These are phyloP conservation scores for Mycena maculata DNA, from an alignment of 768 basidiomycete species.

Conservation along the genomic window DNA sequence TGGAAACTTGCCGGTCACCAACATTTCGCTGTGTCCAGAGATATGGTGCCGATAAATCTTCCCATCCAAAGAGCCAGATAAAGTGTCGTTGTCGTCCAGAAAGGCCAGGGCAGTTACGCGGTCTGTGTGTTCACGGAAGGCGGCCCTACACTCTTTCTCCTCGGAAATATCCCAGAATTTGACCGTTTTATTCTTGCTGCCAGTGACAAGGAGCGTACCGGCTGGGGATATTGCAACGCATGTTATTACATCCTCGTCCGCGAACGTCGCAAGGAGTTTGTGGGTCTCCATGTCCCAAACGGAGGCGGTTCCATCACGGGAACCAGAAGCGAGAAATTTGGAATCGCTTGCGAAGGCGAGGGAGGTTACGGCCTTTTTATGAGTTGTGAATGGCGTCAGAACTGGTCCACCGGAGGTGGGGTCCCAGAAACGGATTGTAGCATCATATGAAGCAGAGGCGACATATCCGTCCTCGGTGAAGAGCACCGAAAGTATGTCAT, in stretches of 20 bases:
- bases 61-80: conserved; percentile 25
- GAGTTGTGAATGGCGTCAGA: conserved; percentile 7
- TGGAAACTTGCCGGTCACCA: not conserved
- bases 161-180: conserved; percentile 26
- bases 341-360: conserved; percentile 22
- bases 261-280: not conserved
- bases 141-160: not conserved
- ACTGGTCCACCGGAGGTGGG: conserved; percentile 3
- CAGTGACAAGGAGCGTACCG: conserved; percentile 11
- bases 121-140: conserved; percentile 4
- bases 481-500: conserved; percentile 2
- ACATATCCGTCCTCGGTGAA: conserved; percentile 14
- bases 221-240: conserved; percentile 31
- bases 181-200: conserved; percentile 14
- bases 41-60: conserved; percentile 5
- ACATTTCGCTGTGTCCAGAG: not conserved
- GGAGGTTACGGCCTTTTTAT: conserved; percentile 18
- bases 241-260: conserved; percentile 17
- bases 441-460: conserved; percentile 24
- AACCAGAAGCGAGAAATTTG: conserved; percentile 24
- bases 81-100: not conserved
- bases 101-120: conserved; percentile 17
- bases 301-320: conserved; percentile 1
- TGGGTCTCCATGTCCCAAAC: conserved; percentile 24
- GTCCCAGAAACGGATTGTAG: conserved; percentile 29